Evolutionary conservation across 805 yeast genomes (phyloP).

Genomic region (Kazachstania kunashirensis): DNA sequence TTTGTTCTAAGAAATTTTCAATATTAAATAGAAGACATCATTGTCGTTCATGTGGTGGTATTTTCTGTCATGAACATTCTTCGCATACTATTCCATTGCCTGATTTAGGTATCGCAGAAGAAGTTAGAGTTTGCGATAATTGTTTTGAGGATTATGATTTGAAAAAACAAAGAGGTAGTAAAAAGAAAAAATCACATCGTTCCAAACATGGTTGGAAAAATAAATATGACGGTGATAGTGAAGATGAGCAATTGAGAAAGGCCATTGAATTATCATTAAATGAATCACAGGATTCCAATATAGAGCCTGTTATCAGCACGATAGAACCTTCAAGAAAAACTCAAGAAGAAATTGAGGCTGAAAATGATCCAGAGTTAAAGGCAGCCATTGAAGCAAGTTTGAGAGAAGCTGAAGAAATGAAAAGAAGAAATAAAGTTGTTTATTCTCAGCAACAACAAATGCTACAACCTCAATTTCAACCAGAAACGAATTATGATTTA

Average conservation of each 20-base stretch:
- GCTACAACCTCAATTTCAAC: conserved; percentile 7
- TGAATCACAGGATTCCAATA: conserved; percentile 31
- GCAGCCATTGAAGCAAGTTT: conserved; percentile 93
- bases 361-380: conserved; percentile 78
- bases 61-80: conserved; percentile 81
- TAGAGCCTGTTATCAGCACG: conserved; percentile 25
- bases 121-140: conserved; percentile 89
- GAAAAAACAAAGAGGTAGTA: conserved; percentile 24
- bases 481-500: conserved; percentile 27
- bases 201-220: conserved; percentile 16
- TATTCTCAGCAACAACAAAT: conserved; percentile 5
- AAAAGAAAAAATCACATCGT: conserved; percentile 9
- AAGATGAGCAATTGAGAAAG: conserved; percentile 63
- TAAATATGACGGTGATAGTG: conserved; percentile 39
- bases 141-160: conserved; percentile 56
- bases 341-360: conserved; percentile 51
- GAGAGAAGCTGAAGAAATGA: conserved; percentile 48
- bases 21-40: conserved; percentile 88
- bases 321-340: conserved; percentile 6
- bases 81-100: conserved; percentile 61
- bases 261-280: conserved; percentile 74
- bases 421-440: conserved; percentile 20
- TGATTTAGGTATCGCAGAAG: conserved; percentile 73
- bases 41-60: conserved; percentile 96
- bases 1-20: conserved; percentile 71